Evolutionary conservation across 495 filamentous ascomycete species (phyloP), one percentile per base, ranked within the genome.

Genomic region (Tuber melanosporum): DNA sequence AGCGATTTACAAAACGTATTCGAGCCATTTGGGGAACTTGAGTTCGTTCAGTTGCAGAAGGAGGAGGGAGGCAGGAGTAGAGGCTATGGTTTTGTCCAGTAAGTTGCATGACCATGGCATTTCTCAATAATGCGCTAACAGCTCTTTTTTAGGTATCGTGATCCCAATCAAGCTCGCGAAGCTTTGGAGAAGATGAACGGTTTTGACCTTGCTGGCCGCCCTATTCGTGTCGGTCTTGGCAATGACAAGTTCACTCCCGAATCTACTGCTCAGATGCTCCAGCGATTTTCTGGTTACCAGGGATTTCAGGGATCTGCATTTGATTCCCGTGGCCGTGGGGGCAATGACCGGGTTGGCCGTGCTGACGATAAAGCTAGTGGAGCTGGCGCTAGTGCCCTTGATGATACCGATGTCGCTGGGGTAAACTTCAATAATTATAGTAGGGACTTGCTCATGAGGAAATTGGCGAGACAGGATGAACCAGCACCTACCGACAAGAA

Each of bases 181-280:
- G 96, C 96, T 71, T 87, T 99, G 74, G 93, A 98, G 86, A 95
- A 97, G 86, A 98, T 99, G 95, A 99, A 99, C 86, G 94, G 94
- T 72, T 99, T 97, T 87, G 96, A 98, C 85, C 92, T 99, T 83
- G 96, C 95, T 83, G 94, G 94, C 86, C 94, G 96, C 82, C 93
- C 93, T 74, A 98, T 99, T 83, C 93, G 96, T 83, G 96, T 99
- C 86, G 96, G 96, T 85, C 94, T 99, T 88, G 96, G 96, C 86
- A 99, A 97, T 87, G 96, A 99, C 92, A 98, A 98, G 92, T 99
- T 98, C 86, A 98, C 95, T 87, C 92, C 94, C 79, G 95, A 98
- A 87, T 95, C 94, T 85, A 97, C 92, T 85, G 92, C 93, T 82
- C 93, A 92, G 85, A 90, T 96, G 79, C 86, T 95, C 75, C 94